Conservation (phyloP, 345 rosid genomes). For the Microthlaspi erraticum region DNA sequence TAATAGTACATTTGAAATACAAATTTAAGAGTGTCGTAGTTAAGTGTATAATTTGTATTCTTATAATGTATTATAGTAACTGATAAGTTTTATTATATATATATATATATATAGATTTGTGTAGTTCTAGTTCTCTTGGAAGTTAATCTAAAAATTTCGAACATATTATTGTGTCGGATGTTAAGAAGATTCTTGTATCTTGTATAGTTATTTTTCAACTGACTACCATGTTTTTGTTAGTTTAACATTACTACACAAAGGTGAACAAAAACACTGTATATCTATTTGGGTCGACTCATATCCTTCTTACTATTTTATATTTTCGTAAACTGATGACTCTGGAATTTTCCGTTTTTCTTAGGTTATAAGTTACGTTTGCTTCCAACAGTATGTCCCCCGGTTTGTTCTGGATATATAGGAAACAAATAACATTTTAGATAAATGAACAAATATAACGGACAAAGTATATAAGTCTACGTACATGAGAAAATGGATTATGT, state of each 20-base stretch:
- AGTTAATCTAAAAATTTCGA: background rate
- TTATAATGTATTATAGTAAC: too few relatives aligned
- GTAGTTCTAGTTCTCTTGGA: background rate
- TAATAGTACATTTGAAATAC: too few relatives aligned
- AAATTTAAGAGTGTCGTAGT: too few relatives aligned
- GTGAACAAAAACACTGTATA: background rate
- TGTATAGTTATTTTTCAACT: background rate
- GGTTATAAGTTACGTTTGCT: conserved; percentile 18
- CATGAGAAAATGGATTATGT: conserved; percentile 28
- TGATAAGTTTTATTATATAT: too few relatives aligned
- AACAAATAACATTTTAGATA: background rate
- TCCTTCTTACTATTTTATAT: background rate
- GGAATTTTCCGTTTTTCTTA: conserved; percentile 27
- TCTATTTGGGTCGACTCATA: background rate
- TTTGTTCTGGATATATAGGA: background rate
- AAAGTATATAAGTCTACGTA: background rate
- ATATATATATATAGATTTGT: background rate
- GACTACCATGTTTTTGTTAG: background rate
- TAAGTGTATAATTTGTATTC: too few relatives aligned
- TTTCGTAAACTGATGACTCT: background rate
- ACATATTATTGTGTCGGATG: background rate
- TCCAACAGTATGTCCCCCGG: background rate
- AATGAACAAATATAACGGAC: background rate
- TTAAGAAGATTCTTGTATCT: too few relatives aligned
- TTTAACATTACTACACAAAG: background rate